Conservation (phyloP, 805 yeast species). For the Ogataea kodamae region DNA sequence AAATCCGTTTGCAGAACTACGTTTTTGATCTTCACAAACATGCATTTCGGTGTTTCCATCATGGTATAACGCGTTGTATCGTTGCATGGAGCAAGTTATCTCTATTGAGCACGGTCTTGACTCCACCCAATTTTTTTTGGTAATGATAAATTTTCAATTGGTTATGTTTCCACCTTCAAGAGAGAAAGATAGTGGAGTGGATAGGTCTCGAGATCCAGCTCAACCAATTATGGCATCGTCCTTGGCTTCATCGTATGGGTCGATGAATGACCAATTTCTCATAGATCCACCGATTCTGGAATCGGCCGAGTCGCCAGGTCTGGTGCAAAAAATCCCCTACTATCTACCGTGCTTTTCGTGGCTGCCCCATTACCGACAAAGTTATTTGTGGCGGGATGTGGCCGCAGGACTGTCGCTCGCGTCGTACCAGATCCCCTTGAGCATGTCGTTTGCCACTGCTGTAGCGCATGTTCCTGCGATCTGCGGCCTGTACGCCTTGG, state of each 20-base stretch:
- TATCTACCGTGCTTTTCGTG: constrained; percentile 67
- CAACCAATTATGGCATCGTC: not conserved
- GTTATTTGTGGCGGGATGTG: constrained; percentile 53
- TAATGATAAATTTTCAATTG: not conserved
- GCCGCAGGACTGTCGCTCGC: constrained; percentile 86
- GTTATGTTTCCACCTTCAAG: constrained; percentile 2
- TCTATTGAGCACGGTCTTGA: not conserved
- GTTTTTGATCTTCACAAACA: no score
- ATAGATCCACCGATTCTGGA: constrained; percentile 1
- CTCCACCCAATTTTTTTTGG: not conserved
- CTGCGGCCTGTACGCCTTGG: constrained; percentile 72
- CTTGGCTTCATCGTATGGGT: not conserved
- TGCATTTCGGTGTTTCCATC: no score
- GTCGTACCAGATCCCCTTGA: constrained; percentile 86
- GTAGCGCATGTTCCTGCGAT: constrained; percentile 81
- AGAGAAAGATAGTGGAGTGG: constrained; percentile 3
- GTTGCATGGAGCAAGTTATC: not conserved
- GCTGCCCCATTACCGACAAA: constrained; percentile 49
- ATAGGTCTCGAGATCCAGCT: no score
- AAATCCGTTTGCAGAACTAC: no score
- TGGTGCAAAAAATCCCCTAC: constrained; percentile 43
- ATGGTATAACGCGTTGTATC: no score
- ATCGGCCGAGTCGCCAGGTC: not conserved
- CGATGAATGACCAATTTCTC: not conserved
- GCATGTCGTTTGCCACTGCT: constrained; percentile 76